phyloP scores from a whole-genome alignment of 441 rosid genomes.

The Kokia cookei region DNA sequence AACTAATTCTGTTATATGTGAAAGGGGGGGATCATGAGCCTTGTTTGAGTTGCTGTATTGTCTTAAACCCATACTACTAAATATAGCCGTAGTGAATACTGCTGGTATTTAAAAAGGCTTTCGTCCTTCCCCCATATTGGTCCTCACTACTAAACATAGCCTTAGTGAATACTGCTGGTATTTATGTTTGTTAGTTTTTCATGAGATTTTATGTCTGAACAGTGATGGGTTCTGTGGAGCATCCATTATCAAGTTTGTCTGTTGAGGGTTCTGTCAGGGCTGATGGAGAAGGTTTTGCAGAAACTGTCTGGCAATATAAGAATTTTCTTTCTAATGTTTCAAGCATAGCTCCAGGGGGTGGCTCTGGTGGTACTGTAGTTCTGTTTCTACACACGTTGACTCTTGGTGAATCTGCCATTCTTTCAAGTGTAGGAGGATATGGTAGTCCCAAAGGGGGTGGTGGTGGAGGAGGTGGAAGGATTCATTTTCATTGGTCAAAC shows the following conservation, averaged over 20 bases:
- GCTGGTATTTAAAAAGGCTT: no score
- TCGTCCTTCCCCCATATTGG: no score
- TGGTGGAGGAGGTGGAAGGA: conserved; percentile 99
- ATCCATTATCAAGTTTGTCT: conserved; percentile 80
- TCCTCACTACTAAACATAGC: background rate
- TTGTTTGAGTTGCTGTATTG: background rate
- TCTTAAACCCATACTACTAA: no score
- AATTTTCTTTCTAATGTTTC: conserved; percentile 22
- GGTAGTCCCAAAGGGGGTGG: conserved; percentile 83
- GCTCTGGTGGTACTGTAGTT: conserved; percentile 95
- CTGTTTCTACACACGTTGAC: conserved; percentile 64
- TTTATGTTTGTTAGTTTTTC: conserved; percentile 9
- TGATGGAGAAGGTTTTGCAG: conserved; percentile 78
- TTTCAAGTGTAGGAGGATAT: conserved; percentile 89
- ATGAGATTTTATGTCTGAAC: conserved; percentile 27
- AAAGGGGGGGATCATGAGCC: background rate
- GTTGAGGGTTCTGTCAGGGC: conserved; percentile 73
- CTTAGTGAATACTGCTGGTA: background rate
- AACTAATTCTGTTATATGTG: background rate
- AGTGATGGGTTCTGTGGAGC: conserved; percentile 98
- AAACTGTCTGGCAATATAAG: conserved; percentile 20
- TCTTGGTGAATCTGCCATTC: conserved; percentile 60
- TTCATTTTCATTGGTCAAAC: conserved; percentile 98
- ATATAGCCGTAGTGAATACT: no score
- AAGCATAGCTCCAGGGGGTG: conserved; percentile 79